Base-by-base conservation (phyloP, 768 basidiomycete genomes). In the Paxillus ammoniavirescens region DNA sequence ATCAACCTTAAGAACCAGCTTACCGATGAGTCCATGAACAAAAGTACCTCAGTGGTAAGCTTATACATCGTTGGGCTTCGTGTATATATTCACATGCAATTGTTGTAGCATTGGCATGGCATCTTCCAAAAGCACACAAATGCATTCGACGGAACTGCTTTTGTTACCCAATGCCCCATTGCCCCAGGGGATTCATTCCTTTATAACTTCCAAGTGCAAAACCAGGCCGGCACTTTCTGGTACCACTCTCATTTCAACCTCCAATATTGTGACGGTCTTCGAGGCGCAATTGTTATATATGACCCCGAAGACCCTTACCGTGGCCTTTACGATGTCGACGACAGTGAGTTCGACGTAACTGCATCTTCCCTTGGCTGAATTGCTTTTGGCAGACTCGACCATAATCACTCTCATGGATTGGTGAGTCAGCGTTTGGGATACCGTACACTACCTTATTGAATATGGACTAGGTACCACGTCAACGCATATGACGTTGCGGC, bases 211-310 rank as follows among this genome's bases (percentile, higher is more conserved):
- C 40, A 46, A 8, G 55, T 61, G 15, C 45, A 49, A 12, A 50
- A 53, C 47, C 72, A 73, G 53, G 46, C 69, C 21, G 67, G 66
- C 45, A 76, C 73, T 38, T 82, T 73, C 55, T 82, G 80, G 79
- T 79, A 74, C 60, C 76, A 63, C 56, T 77, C 75, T 14, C 79
- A 80, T 52, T 64, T 72, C 67, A 73, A 70, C 6, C 73, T 73
- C 0, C 81, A 82, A 57, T 82, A 81, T 50, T 83, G 82, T 47
- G 82, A 83, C 50, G 82, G 81, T 0, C 69, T 83, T 23, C 65
- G 82, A 41, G 81, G 81, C 0, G 69, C 75, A 2, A 36, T 82
- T 35, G 72, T 82, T 7, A 66, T 82, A 13, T 78, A 79, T 36
- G 78, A 80, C 44, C 71, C 67, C 8, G 17, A 65, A 10, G 73